Evolutionary conservation across 495 filamentous ascomycete genomes (phyloP).

Genomic region (Penicillium riverlandense): DNA sequence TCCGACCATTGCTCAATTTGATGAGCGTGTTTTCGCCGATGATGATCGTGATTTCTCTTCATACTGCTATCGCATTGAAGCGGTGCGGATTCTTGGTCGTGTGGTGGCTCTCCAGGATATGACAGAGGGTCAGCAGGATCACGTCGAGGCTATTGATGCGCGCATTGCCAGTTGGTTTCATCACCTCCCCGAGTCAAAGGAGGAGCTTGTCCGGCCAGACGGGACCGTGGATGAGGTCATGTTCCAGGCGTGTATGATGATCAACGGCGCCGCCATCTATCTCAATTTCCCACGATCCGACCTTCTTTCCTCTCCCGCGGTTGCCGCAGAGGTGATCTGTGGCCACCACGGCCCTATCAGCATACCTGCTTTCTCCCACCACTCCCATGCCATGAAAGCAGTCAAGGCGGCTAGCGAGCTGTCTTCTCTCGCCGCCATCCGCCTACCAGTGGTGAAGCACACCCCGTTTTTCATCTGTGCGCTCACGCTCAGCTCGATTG

Average conservation of each 20-base stretch:
- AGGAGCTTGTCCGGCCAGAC: constrained; percentile 58
- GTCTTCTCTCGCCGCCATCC: constrained; percentile 69
- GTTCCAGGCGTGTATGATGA: constrained; percentile 85
- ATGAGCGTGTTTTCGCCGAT: constrained; percentile 38
- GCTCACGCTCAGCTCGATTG: constrained; percentile 52
- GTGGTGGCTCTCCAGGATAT: constrained; percentile 49
- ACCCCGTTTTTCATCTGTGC: constrained; percentile 88
- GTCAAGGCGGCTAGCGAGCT: constrained; percentile 71
- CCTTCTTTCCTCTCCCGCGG: constrained; percentile 38
- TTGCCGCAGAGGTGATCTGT: constrained; percentile 42
- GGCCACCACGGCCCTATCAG: constrained; percentile 38
- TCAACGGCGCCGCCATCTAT: constrained; percentile 48
- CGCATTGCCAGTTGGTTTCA: constrained; percentile 76
- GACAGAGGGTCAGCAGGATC: constrained; percentile 34
- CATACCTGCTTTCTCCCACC: constrained; percentile 46
- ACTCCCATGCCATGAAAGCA: constrained; percentile 71
- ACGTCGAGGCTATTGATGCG: constrained; percentile 56
- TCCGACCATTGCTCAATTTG: constrained; percentile 36
- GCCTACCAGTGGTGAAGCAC: constrained; percentile 64
- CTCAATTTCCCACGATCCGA: constrained; percentile 45
- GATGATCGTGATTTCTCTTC: constrained; percentile 42
- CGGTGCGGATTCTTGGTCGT: constrained; percentile 64
- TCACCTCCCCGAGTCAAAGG: constrained; percentile 71
- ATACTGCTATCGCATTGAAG: constrained; percentile 47
- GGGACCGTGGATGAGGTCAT: constrained; percentile 77